Evolutionary conservation across 257 asterid species (phyloP).

Genomic region (Penstemon newberryi): DNA sequence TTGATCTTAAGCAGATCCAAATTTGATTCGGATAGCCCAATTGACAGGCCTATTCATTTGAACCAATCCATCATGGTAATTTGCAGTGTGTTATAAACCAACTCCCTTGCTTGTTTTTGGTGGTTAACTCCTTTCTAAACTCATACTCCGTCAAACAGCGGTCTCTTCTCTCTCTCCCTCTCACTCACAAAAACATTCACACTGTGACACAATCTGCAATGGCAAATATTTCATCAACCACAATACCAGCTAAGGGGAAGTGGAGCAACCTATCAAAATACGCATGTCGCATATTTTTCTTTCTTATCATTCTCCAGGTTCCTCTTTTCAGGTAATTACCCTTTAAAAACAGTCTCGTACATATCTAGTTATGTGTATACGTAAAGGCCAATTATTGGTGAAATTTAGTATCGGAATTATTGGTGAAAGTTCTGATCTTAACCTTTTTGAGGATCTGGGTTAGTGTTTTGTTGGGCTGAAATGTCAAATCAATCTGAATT

Average conservation of each 20-base stretch:
- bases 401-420: not conserved
- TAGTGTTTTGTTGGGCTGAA: not conserved
- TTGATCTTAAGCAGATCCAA: no score
- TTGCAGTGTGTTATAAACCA: no score
- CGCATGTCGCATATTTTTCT: slow-evolving; percentile 61
- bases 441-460: not conserved
- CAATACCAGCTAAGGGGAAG: slow-evolving; percentile 41
- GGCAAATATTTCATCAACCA: slow-evolving; percentile 31
- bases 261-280: slow-evolving; percentile 69
- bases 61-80: no score
- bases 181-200: no score
- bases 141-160: not conserved
- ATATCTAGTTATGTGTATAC: slow-evolving; percentile 1
- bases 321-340: slow-evolving; percentile 87
- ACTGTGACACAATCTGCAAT: slow-evolving; percentile 33
- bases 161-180: not conserved
- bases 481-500: slow-evolving; percentile 3
- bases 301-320: slow-evolving; percentile 72
- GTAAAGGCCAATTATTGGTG: not conserved
- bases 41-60: no score
- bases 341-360: not conserved
- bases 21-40: no score
- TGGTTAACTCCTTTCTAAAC: no score
- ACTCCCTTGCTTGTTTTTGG: no score
- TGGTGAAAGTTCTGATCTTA: slow-evolving; percentile 12